These are phyloP conservation scores for Stylonectria norvegica DNA, from an alignment of 2,329 filamentous ascomycete genomes.

Conservation along the genomic window DNA sequence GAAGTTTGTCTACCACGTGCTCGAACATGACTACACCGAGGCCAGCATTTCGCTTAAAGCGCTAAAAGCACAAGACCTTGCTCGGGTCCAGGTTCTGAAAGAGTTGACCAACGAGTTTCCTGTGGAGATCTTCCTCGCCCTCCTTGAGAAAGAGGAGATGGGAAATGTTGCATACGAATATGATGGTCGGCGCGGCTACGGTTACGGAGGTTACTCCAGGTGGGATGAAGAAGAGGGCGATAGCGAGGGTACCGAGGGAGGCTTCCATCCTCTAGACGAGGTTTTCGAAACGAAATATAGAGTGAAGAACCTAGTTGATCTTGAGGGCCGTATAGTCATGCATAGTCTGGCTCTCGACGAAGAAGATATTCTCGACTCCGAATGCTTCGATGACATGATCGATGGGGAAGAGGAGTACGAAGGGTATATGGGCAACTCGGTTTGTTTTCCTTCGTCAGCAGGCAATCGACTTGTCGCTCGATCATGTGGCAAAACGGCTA, in stretches of 20 bases:
- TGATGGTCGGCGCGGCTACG: too few species aligned
- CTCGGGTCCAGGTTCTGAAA: conserved; percentile 24
- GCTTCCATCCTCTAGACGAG: conserved; percentile 13
- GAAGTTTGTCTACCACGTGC: conserved; percentile 26
- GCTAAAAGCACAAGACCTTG: conserved; percentile 29
- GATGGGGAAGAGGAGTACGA: conserved; percentile 23
- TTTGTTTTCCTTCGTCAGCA: conserved; percentile 16
- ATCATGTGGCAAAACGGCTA: neutral
- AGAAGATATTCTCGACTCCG: conserved; percentile 19
- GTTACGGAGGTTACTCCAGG: too few species aligned
- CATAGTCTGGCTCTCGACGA: conserved; percentile 15
- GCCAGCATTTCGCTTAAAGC: conserved; percentile 27
- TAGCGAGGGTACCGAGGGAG: conserved; percentile 6
- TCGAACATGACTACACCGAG: conserved; percentile 35
- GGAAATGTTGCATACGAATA: conserved; percentile 14
- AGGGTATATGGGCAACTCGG: conserved; percentile 28
- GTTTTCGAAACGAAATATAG: conserved; percentile 7
- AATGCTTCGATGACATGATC: conserved; percentile 18
- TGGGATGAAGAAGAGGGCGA: conserved; percentile 6
- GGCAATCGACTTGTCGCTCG: neutral
- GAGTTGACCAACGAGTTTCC: conserved; percentile 21
- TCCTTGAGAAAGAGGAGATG: conserved; percentile 28
- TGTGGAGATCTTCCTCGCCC: conserved; percentile 33
- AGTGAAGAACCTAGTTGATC: conserved; percentile 26
- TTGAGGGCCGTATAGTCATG: conserved; percentile 22